A percentile compares a stretch with the other conserved stretches of the same genome.
phyloP scores from a whole-genome alignment of 2,329 filamentous ascomycete genomes.

The Hypoxylon rubiginosum region DNA sequence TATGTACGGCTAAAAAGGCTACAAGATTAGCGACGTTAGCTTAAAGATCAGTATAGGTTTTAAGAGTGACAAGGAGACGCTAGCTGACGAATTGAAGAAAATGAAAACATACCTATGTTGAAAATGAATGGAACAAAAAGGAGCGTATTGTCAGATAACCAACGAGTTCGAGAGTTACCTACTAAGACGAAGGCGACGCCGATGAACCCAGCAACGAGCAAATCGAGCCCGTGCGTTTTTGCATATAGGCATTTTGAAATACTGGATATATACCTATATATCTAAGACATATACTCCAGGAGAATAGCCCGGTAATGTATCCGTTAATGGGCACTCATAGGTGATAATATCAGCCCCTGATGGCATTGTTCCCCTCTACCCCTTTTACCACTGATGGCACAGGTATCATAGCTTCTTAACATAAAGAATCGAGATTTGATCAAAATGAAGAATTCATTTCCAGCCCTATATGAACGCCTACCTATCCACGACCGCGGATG shows the following conservation, averaged over 20 bases:
- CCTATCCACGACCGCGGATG: slow-evolving; percentile 49
- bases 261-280: neutral
- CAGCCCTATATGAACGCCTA: slow-evolving; percentile 52
- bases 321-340: neutral
- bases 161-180: too few species aligned
- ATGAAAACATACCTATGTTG: too few species aligned
- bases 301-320: neutral
- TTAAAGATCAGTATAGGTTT: slow-evolving; percentile 19
- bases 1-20: too few species aligned
- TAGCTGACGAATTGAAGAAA: neutral
- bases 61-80: slow-evolving; percentile 14
- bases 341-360: neutral
- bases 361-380: neutral
- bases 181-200: too few species aligned
- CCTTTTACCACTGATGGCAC: neutral
- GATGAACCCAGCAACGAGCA: too few species aligned
- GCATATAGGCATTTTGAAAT: neutral
- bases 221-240: too few species aligned
- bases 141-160: too few species aligned
- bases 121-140: too few species aligned
- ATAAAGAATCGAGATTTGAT: slow-evolving; percentile 20
- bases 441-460: slow-evolving; percentile 48
- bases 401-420: slow-evolving; percentile 3
- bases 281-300: neutral
- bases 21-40: neutral